Conservation (phyloP, 2,329 filamentous ascomycete genomes). For the Stenocarpella maydis region DNA sequence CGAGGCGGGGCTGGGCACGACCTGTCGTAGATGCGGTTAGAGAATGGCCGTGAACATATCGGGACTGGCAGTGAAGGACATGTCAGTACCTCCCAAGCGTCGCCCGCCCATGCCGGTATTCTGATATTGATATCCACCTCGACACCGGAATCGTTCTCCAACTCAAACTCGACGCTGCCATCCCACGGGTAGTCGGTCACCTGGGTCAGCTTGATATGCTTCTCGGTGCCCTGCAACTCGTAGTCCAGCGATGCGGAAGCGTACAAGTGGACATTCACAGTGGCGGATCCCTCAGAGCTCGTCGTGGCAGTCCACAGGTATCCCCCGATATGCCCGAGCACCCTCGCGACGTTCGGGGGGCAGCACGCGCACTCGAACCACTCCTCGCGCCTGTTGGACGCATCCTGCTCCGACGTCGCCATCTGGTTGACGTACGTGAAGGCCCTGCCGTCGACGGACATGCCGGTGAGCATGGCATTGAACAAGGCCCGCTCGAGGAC, state of each 20-base stretch:
- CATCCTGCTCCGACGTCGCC: slow-evolving; percentile 59
- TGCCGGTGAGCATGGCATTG: slow-evolving; percentile 66
- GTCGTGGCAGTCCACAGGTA: slow-evolving; percentile 60
- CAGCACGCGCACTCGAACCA: slow-evolving; percentile 70
- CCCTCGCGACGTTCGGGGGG: slow-evolving; percentile 64
- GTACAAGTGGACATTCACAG: slow-evolving; percentile 63
- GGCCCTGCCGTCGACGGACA: slow-evolving; percentile 62
- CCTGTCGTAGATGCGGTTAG: slow-evolving; percentile 1
- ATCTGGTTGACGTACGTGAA: slow-evolving; percentile 71
- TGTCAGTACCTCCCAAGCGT: slow-evolving; percentile 39
- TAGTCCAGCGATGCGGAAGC: slow-evolving; percentile 55
- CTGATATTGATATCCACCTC: slow-evolving; percentile 55
- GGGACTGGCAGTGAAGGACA: not conserved
- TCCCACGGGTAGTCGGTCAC: slow-evolving; percentile 65
- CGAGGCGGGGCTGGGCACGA: slow-evolving; percentile 11
- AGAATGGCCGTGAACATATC: too few species aligned
- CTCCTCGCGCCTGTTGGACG: slow-evolving; percentile 56
- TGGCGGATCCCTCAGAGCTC: slow-evolving; percentile 2
- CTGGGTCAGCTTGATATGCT: slow-evolving; percentile 53
- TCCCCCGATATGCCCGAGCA: slow-evolving; percentile 63
- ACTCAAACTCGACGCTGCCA: slow-evolving; percentile 56
- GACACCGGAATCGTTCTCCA: slow-evolving; percentile 45
- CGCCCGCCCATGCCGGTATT: slow-evolving; percentile 62
- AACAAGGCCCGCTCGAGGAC: slow-evolving; percentile 68
- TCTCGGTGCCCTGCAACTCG: slow-evolving; percentile 41